phyloP scores from a whole-genome alignment of 176 grass and related monocot species.

The Oryza rufipogon region DNA sequence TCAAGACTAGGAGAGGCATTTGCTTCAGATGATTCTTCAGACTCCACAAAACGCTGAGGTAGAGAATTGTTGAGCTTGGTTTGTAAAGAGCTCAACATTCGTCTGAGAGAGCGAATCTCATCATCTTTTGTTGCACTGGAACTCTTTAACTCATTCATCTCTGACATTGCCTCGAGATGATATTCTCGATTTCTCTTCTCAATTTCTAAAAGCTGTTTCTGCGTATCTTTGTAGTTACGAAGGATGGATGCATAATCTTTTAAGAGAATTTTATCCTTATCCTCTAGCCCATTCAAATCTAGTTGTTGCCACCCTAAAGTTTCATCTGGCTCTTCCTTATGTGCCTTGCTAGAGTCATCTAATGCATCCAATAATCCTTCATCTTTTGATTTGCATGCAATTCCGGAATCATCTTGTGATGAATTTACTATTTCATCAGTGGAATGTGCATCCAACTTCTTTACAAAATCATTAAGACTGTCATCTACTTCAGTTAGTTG shows the following conservation, averaged over 20 bases:
- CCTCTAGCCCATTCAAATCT: constrained; percentile 42
- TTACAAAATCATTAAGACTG: constrained; percentile 50
- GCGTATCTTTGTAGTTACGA: constrained; percentile 59
- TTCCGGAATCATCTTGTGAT: constrained; percentile 13
- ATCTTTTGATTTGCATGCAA: constrained; percentile 24
- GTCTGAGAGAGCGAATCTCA: constrained; percentile 60
- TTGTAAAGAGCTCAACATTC: constrained; percentile 72
- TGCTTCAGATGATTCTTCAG: constrained; percentile 49
- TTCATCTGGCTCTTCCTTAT: constrained; percentile 37
- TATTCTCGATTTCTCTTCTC: constrained; percentile 56
- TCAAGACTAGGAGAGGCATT: constrained; percentile 32
- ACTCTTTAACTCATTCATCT: constrained; percentile 63
- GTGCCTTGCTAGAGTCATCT: neutral
- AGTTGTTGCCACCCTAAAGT: constrained; percentile 27
- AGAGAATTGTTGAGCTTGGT: constrained; percentile 45
- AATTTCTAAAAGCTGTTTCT: constrained; percentile 56
- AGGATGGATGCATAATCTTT: constrained; percentile 54
- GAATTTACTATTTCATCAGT: constrained; percentile 34
- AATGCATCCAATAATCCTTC: constrained; percentile 17
- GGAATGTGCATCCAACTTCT: constrained; percentile 40
- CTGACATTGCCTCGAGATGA: constrained; percentile 56
- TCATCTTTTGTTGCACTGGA: constrained; percentile 63
- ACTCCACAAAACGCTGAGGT: constrained; percentile 37
- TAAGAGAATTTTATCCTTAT: constrained; percentile 45
- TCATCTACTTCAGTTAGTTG: constrained; percentile 47